A percentile compares a stretch with the other conserved stretches of the same genome.
These are phyloP conservation scores for Pichia terricola DNA, from an alignment of 1,139 yeast genomes.

Conservation along the genomic window DNA sequence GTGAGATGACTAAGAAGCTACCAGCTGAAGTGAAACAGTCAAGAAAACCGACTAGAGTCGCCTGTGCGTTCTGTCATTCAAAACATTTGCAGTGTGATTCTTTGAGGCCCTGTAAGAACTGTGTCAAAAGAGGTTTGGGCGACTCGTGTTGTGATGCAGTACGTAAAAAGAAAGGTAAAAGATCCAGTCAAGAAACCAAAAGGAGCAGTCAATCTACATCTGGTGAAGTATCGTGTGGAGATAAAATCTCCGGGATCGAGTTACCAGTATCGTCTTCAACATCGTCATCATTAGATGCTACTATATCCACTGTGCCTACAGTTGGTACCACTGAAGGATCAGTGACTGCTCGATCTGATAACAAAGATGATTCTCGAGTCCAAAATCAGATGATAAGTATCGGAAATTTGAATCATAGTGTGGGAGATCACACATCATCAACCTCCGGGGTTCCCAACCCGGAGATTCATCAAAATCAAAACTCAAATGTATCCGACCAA, in stretches of 20 bases:
- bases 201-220: neutral
- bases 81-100: slow-evolving; percentile 62
- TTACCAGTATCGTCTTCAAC: neutral
- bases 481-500: too few relatives aligned
- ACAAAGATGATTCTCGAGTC: neutral
- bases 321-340: neutral
- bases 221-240: neutral
- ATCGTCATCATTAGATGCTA: neutral
- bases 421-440: neutral
- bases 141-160: slow-evolving; percentile 48
- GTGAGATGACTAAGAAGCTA: slow-evolving; percentile 46
- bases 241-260: neutral
- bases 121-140: slow-evolving; percentile 49
- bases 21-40: slow-evolving; percentile 41
- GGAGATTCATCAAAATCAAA: neutral
- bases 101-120: slow-evolving; percentile 58
- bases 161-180: slow-evolving; percentile 41
- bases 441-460: slow-evolving; percentile 35
- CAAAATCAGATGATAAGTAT: too few relatives aligned
- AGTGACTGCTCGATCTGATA: neutral
- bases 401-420: neutral
- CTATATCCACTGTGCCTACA: neutral
- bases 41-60: slow-evolving; percentile 56
- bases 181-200: too few relatives aligned
- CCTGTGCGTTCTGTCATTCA: slow-evolving; percentile 61